Evolutionary conservation across 768 basidiomycete species (phyloP), one percentile per base, ranked within the genome.

Genomic region (Megacollybia marginata): DNA sequence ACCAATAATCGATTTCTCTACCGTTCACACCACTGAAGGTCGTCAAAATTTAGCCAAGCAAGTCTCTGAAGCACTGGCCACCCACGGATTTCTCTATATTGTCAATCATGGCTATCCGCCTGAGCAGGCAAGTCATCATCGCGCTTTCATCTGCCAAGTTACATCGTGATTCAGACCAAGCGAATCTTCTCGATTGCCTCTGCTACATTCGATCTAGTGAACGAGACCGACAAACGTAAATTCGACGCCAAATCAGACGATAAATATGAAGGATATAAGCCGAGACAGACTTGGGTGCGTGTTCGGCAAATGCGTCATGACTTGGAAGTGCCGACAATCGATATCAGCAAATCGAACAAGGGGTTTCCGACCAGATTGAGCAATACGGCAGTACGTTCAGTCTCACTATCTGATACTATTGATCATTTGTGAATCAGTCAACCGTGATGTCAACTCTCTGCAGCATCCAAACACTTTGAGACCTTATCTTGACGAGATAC

Each of bases 321-420:
- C 23, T 28, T 28, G 23, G 23, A 28, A 28, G 23, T 28, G 6
- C 2, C 23, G 4, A 28, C 23, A 32, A 33, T 12, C 34, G 15
- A 19, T 31, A 13, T n/a, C 48, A 85, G 83, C 77, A 79, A 45
- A 76, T 85, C 42, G 79, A 78, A 36, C 73, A 72, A 10, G 83
- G 83, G 6, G 76, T 85, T 20, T 71, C 63, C 15, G 84, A 86
- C 57, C 80, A 83, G 54, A 55, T 83, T 15, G 83, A 85, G 56
- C 68, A 76, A 46, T 85, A 85, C 55, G 81, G 78, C 54, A 69
- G 83, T 85, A 51, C 50, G 74, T 54, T 5, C 12, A 33, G 31
- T 50, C 9, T 18, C 12, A 34, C 7, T 36, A 13, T 11, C n/a
- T 2, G 18, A n/a, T 11, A 20, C n/a, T 10, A 9, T 16, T 9